Evolutionary conservation across 495 filamentous ascomycete species (phyloP).

Genomic region (Talaromyces proteolyticus): DNA sequence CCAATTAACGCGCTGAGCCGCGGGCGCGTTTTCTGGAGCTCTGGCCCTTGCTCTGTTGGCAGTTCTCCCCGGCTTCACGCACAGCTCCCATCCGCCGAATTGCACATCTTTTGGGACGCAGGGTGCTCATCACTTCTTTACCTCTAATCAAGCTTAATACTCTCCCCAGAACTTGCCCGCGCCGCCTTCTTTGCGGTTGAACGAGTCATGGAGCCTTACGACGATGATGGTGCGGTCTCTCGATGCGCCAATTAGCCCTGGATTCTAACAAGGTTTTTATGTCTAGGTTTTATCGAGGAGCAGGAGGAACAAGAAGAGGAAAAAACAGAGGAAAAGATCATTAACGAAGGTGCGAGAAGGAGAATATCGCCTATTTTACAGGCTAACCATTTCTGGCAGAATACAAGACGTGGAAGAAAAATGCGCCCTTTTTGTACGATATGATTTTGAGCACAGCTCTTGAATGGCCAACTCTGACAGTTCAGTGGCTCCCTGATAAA

Average conservation of each 20-base stretch:
- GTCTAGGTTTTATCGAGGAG: conserved; percentile 31
- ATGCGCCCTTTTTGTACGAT: conserved; percentile 96
- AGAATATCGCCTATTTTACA: neutral
- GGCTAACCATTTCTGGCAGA: conserved; percentile 46
- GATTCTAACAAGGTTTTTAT: conserved; percentile 12
- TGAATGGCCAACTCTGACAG: conserved; percentile 96
- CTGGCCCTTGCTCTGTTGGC: conserved; percentile 8
- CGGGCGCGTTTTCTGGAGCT: conserved; percentile 14
- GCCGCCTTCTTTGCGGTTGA: neutral
- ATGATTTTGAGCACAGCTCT: conserved; percentile 90
- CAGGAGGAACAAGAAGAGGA: conserved; percentile 64
- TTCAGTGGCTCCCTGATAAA: conserved; percentile 97
- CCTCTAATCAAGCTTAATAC: too few species aligned
- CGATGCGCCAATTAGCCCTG: conserved; percentile 14
- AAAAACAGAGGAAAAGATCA: conserved; percentile 71
- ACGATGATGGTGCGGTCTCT: conserved; percentile 21
- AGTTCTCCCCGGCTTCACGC: neutral
- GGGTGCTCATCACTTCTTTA: too few species aligned
- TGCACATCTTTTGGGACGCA: neutral
- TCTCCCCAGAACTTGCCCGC: too few species aligned
- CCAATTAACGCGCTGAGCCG: conserved; percentile 13
- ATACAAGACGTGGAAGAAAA: conserved; percentile 99
- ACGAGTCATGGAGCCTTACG: conserved; percentile 33
- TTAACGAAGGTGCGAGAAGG: conserved; percentile 85
- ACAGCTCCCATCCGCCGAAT: neutral